Evolutionary conservation across 805 yeast genomes (phyloP), one percentile per base, ranked within the genome.

Genomic region (Scheffersomyces ergatensis): DNA sequence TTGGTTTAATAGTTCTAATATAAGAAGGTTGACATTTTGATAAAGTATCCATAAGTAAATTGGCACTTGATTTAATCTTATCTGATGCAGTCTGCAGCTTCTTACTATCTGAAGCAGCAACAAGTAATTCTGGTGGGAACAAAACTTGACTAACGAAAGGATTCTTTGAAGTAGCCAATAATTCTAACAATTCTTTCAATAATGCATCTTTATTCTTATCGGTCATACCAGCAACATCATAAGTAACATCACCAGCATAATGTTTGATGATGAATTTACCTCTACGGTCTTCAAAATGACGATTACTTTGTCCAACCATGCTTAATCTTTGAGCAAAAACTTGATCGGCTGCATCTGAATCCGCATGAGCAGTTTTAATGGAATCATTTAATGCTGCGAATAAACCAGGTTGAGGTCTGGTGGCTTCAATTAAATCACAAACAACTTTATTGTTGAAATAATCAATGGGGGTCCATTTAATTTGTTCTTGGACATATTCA

Each of bases 201-300:
- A 93, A 74, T 54, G 87, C 92, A 62, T 93, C 99, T 65, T 93
- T 93, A 63, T 93, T 93, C 65, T 93, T 93, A 63, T 93, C 98
- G 2, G 99, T 93, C 87, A 93, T 89, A 5, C 86, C 85, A 23
- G 74, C 69, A 39, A 90, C 82, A 47, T 90, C 96, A 58, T 93
- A 93, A 11, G 89, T 85, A 36, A 93, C 99, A 67, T 93, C 99
- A 58, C 99, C 99, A 17, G 99, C 99, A 68, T 93, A 93, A 66
- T 93, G 99, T 67, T 88, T 90, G 57, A 93, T 80, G 40, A 93
- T 70, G 51, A 93, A 93, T 62, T 93, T 92, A 25, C 83, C 78
- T 47, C 86, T 82, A 57, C 99, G 82, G 53, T 86, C 77, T 54
- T 90, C 97, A 58, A 93, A 89, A 62, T 93, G 95, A 18, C 87